Evolutionary conservation across 139 green algal genomes (phyloP).

Genomic region (Micractinium conductrix): DNA sequence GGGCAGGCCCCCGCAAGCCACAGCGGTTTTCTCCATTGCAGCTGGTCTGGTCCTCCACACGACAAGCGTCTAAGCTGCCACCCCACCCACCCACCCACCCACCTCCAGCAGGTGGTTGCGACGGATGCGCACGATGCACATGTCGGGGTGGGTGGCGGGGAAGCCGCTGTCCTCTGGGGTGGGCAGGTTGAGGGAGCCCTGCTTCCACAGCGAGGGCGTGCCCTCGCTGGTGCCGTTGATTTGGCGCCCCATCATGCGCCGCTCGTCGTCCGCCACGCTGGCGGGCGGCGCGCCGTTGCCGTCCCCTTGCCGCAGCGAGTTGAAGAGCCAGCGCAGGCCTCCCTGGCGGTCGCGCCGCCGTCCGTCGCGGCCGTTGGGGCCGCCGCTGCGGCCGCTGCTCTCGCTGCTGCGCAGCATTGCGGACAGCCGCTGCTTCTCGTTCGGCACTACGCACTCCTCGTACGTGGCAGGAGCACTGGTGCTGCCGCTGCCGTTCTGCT

Average conservation of each 20-base stretch:
- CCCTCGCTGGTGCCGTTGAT: constrained; percentile 42
- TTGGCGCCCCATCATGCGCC: constrained; percentile 49
- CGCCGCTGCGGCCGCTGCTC: not conserved
- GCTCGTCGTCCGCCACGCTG: constrained; percentile 40
- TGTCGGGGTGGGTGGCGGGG: constrained; percentile 82
- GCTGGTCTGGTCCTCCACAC: too few relatives aligned
- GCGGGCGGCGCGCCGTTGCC: not conserved
- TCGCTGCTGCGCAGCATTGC: constrained; percentile 7
- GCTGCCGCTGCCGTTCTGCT: constrained; percentile 58
- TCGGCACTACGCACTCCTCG: constrained; percentile 65
- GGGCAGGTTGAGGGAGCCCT: constrained; percentile 67
- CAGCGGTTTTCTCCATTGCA: too few relatives aligned
- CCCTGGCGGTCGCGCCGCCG: constrained; percentile 26
- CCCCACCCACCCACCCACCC: not conserved
- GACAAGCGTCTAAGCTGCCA: too few relatives aligned
- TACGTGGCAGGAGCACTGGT: constrained; percentile 14
- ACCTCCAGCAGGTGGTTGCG: constrained; percentile 85
- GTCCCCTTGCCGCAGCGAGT: constrained; percentile 52
- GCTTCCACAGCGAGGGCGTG: constrained; percentile 44
- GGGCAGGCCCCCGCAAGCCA: too few relatives aligned
- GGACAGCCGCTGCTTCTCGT: constrained; percentile 48
- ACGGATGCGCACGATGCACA: constrained; percentile 91
- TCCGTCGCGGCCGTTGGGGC: not conserved
- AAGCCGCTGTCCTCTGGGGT: constrained; percentile 66
- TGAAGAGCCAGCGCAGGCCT: constrained; percentile 57